These are phyloP conservation scores for Teratosphaeria viscida DNA, from an alignment of 2,329 filamentous ascomycete species.

Conservation along the genomic window DNA sequence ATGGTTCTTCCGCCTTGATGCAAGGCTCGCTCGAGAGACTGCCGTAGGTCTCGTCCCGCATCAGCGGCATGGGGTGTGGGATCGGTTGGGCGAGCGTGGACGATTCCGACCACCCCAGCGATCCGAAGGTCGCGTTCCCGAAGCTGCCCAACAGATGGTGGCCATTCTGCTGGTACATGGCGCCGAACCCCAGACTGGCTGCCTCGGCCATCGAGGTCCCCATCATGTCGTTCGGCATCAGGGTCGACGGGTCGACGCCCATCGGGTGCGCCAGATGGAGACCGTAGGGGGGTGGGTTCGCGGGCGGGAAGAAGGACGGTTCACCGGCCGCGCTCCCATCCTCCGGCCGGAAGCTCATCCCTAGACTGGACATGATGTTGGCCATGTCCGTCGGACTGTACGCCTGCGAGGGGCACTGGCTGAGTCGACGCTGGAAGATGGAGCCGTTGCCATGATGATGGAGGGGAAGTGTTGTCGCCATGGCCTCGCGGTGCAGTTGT, in stretches of 20 bases:
- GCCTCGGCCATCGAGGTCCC: constrained; percentile 6
- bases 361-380: constrained; percentile 20
- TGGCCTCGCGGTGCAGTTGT: not conserved
- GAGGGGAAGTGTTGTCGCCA: constrained; percentile 12
- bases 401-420: constrained; percentile 10
- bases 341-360: constrained; percentile 19
- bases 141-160: not conserved
- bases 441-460: constrained; percentile 8
- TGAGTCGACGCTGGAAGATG: constrained; percentile 17
- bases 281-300: constrained; percentile 7
- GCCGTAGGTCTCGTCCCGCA: constrained; percentile 16
- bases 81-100: constrained; percentile 10
- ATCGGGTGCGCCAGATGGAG: constrained; percentile 5
- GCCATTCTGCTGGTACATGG: constrained; percentile 1
- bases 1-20: constrained; percentile 35
- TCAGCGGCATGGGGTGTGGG: constrained; percentile 7
- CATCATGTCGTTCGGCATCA: constrained; percentile 15
- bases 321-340: constrained; percentile 4
- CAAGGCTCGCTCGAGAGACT: constrained; percentile 22
- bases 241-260: not conserved
- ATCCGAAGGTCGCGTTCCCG: constrained; percentile 3
- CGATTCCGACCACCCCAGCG: constrained; percentile 5
- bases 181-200: constrained; percentile 2
- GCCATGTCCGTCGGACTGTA: constrained; percentile 16
- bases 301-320: constrained; percentile 6